A percentile compares a stretch with the other conserved stretches of the same genome.
Conservation (phyloP, 139 green algal genomes). For the Tetradesmus obliquus region DNA sequence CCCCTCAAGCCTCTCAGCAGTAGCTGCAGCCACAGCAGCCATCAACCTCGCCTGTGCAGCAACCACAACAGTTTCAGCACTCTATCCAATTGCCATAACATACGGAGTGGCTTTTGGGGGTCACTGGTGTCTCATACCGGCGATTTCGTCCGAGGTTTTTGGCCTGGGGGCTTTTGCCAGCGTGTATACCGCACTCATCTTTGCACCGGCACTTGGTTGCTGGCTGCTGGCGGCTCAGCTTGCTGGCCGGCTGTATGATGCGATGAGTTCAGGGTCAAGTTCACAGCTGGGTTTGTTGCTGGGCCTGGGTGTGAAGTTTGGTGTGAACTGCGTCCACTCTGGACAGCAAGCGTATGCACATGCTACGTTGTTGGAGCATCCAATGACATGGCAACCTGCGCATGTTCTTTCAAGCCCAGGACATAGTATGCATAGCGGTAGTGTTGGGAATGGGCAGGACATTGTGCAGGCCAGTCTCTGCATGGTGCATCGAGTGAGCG, state of each 20-base stretch:
- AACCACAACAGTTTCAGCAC: background rate
- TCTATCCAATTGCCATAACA: background rate
- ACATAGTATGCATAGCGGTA: background rate
- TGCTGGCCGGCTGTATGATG: conserved; percentile 7
- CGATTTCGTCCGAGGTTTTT: conserved; percentile 1
- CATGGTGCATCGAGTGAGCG: background rate
- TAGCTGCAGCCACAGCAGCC: background rate
- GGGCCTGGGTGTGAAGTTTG: background rate
- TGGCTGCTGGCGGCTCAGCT: conserved; percentile 7
- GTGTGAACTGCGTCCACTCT: background rate
- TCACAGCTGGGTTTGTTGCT: background rate
- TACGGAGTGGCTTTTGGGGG: conserved; percentile 1
- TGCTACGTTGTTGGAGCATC: no score
- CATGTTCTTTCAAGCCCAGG: no score
- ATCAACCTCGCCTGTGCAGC: background rate
- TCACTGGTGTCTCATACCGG: conserved; percentile 1
- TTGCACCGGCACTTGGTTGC: conserved; percentile 2
- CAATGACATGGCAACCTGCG: no score
- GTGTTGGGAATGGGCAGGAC: background rate
- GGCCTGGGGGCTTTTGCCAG: background rate
- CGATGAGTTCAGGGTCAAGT: background rate
- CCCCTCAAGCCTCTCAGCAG: background rate
- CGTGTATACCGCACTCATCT: background rate
- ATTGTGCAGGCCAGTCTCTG: background rate
- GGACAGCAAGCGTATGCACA: no score